These are phyloP conservation scores for Podaxis sp. DNA, from an alignment of 768 basidiomycete species.

Conservation along the genomic window DNA sequence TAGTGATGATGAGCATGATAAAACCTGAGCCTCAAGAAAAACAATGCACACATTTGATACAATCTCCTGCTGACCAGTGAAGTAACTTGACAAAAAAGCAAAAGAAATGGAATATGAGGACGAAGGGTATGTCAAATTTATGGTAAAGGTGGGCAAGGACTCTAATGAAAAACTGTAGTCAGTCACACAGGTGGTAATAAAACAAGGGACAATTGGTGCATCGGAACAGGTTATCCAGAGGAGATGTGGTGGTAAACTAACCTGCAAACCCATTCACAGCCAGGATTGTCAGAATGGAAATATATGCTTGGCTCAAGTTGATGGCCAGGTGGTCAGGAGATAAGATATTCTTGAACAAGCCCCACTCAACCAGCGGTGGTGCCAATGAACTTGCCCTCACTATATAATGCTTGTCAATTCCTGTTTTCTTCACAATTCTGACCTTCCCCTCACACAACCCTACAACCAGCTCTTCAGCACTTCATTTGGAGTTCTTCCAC, in stretches of 20 bases:
- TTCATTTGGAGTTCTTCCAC: background rate
- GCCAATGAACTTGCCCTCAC: background rate
- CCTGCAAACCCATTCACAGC: background rate
- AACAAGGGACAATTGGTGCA: constrained; percentile 89
- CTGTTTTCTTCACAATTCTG: background rate
- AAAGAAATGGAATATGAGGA: constrained; percentile 83
- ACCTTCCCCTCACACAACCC: background rate
- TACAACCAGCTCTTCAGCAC: background rate
- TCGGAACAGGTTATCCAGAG: constrained; percentile 45
- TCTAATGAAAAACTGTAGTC: background rate
- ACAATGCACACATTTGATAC: constrained; percentile 88
- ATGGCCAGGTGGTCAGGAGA: background rate
- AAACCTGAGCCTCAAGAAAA: constrained; percentile 72
- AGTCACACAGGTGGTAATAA: constrained; percentile 23
- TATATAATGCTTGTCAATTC: background rate
- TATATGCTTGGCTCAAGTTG: background rate
- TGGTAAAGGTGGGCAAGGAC: constrained; percentile 94
- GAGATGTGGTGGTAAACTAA: background rate
- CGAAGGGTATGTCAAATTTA: constrained; percentile 91
- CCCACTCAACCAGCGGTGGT: background rate
- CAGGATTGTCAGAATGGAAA: background rate
- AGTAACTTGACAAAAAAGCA: constrained; percentile 94
- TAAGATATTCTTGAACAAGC: no score
- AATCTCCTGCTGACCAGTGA: constrained; percentile 94
- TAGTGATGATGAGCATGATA: constrained; percentile 75